These are phyloP conservation scores for Lentinula guzmanii DNA, from an alignment of 768 basidiomycete genomes.

Conservation along the genomic window DNA sequence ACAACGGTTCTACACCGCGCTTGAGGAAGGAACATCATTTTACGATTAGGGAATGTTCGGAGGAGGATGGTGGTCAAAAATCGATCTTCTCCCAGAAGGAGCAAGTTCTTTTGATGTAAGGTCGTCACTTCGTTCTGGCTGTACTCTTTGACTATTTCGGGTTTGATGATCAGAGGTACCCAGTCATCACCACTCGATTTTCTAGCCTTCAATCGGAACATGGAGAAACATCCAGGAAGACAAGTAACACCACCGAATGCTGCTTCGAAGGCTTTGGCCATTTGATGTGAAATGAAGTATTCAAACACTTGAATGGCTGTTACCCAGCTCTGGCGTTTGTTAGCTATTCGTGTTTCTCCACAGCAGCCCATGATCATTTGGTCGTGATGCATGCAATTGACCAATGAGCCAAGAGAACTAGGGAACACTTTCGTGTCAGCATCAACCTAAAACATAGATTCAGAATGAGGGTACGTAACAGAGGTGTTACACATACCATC, in stretches of 20 bases:
- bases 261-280: conserved; percentile 97
- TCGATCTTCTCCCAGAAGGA: conserved; percentile 96
- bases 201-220: conserved; percentile 96
- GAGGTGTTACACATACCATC: conserved; percentile 61
- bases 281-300: conserved; percentile 98
- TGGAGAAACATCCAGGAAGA: conserved; percentile 98
- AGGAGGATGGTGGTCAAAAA: conserved; percentile 96
- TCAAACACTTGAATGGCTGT: conserved; percentile 98
- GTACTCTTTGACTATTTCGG: conserved; percentile 96
- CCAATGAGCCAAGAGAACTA: conserved; percentile 82
- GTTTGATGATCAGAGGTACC: conserved; percentile 95
- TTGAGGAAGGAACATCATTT: conserved; percentile 99
- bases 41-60: conserved; percentile 95
- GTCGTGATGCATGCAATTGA: conserved; percentile 99
- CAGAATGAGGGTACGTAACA: conserved; percentile 2
- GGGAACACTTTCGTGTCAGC: conserved; percentile 97
- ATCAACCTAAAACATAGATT: conserved; percentile 66
- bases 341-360: conserved; percentile 97
- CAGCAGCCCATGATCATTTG: conserved; percentile 99
- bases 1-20: conserved; percentile 93
- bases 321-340: conserved; percentile 98
- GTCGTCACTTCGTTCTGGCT: conserved; percentile 91
- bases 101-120: conserved; percentile 95
- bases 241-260: conserved; percentile 99
- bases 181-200: conserved; percentile 88